Base-by-base conservation (phyloP, 2,329 filamentous ascomycete genomes). In the Coniochaeta pulveracea region DNA sequence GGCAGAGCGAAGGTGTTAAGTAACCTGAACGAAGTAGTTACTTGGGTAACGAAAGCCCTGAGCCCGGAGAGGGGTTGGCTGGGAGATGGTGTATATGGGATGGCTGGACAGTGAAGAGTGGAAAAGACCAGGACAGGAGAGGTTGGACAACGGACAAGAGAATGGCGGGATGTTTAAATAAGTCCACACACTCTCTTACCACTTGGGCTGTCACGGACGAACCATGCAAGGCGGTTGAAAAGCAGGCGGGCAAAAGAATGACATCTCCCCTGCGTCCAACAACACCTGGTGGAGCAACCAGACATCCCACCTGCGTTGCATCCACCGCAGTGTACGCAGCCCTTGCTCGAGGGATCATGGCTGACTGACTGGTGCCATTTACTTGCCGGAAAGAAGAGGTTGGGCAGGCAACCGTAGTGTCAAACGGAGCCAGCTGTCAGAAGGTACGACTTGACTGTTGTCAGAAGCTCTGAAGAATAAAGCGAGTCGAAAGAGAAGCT, bases 11-110 rank as follows among this genome's bases (percentile, higher is more conserved):
- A 37, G 29, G 47, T 38, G 35, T 42, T 38, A 42, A 44, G 42
- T 47, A 50, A 45, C 46, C 47, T 50, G 43, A 47, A 41, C 44
- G 46, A 52, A 45, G 34, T 47, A 46, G 42, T 42, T 46, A 45
- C 44, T 43, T 36, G 40, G n/a, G n/a, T n/a, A n/a, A n/a, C n/a
- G 34, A 18, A 12, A 37, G 29, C 35, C 32, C 33, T 28, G 37
- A 31, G 36, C 33, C 34, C 36, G 26, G 34, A 40, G 26, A 36
- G 14, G 25, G 30, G 41, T 37, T 43, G 40, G 37, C 40, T 43
- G 40, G 40, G 40, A 36, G 30, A 39, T 34, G 36, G 37, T 37
- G 39, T 39, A 33, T 24, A 30, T 28, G 33, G 35, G 27, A 35
- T 36, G 40, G 40, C 40, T 37, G 34, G 38, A 35, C 26, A 40